phyloP scores from a whole-genome alignment of 2,329 filamentous ascomycete genomes.

The Diaporthe citri region DNA sequence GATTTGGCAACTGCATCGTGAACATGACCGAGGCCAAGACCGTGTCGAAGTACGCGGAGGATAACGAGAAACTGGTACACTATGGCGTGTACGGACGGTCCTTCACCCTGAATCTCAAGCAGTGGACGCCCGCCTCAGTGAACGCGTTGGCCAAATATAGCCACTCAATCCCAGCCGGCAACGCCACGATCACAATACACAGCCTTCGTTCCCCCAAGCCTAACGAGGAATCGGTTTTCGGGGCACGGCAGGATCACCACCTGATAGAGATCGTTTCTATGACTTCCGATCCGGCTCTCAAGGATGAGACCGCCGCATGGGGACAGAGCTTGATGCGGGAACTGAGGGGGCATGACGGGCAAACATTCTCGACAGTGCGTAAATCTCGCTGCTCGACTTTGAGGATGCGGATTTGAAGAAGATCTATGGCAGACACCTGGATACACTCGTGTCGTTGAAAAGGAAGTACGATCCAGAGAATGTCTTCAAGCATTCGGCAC shows the following conservation, averaged over 20 bases:
- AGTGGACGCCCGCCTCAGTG: slow-evolving; percentile 13
- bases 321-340: slow-evolving; percentile 42
- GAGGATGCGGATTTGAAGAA: slow-evolving; percentile 45
- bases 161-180: slow-evolving; percentile 4
- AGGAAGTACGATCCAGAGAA: slow-evolving; percentile 52
- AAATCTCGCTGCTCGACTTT: slow-evolving; percentile 48
- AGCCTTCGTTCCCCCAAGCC: slow-evolving; percentile 8
- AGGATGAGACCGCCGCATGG: slow-evolving; percentile 16
- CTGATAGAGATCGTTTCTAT: slow-evolving; percentile 32
- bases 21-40: background rate
- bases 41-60: slow-evolving; percentile 18
- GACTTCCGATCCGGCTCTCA: slow-evolving; percentile 29
- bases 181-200: slow-evolving; percentile 32
- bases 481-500: slow-evolving; percentile 47
- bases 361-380: slow-evolving; percentile 48
- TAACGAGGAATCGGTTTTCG: slow-evolving; percentile 24
- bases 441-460: slow-evolving; percentile 45
- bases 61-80: slow-evolving; percentile 33
- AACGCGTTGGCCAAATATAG: slow-evolving; percentile 9
- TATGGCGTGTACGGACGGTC: slow-evolving; percentile 29
- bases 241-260: slow-evolving; percentile 19
- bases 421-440: slow-evolving; percentile 49
- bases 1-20: no score
- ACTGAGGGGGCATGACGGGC: slow-evolving; percentile 41
- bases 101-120: background rate